phyloP scores from a whole-genome alignment of 176 grass and related monocot genomes.

The Oryza glaberrima region DNA sequence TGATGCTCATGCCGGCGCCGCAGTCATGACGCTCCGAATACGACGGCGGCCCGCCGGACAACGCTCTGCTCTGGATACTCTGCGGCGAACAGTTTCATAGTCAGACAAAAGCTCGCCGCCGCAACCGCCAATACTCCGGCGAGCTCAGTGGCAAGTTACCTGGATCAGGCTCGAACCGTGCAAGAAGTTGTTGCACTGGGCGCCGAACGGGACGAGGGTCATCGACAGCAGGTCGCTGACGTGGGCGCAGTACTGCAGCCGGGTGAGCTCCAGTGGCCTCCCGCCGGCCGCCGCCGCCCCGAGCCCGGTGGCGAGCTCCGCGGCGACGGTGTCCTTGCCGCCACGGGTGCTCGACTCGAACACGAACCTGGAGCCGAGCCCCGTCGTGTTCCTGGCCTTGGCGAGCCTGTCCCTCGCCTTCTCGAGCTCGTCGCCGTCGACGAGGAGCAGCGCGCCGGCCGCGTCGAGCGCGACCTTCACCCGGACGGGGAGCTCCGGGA shows the following conservation, averaged over 20 bases:
- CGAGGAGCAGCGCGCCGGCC: conserved; percentile 41
- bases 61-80: conserved; percentile 37
- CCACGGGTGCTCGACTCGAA: conserved; percentile 69
- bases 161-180: conserved; percentile 37
- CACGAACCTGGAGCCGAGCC: conserved; percentile 72
- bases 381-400: conserved; percentile 49
- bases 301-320: conserved; percentile 55
- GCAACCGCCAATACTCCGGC: neutral
- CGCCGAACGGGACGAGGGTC: conserved; percentile 70
- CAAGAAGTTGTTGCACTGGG: conserved; percentile 67
- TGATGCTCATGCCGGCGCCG: conserved; percentile 59
- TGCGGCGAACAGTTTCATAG: conserved; percentile 38
- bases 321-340: conserved; percentile 70
- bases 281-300: conserved; percentile 46
- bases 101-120: neutral
- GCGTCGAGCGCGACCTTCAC: conserved; percentile 45
- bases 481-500: conserved; percentile 37
- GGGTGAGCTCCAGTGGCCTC: conserved; percentile 66
- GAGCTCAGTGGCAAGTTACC: conserved; percentile 46
- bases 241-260: conserved; percentile 68
- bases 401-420: conserved; percentile 23
- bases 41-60: conserved; percentile 51
- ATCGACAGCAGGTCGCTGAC: conserved; percentile 60
- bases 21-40: conserved; percentile 55
- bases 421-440: conserved; percentile 23